Evolutionary conservation across 768 basidiomycete species (phyloP), one percentile per base, ranked within the genome.

Genomic region (Psilocybe tampanensis): DNA sequence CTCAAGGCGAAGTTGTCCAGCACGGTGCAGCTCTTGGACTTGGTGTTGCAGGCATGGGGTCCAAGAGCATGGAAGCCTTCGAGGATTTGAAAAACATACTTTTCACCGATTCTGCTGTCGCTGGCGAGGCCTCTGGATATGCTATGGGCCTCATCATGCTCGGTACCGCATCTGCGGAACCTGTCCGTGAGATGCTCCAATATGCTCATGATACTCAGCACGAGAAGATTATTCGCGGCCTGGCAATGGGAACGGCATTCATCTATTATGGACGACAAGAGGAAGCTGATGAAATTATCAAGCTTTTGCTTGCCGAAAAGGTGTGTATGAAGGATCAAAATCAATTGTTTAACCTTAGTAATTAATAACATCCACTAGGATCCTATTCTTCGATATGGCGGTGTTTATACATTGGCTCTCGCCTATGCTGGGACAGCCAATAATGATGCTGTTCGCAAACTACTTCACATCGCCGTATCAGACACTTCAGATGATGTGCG

Each of bases 71-170:
- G 55, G 95, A 94, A 41, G 85, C 94, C 8, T 98, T 97, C 69
- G 96, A 98, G 29, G 91, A 93, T 60, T 77, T 99, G 52, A 94
- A 95, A 72, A 86, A 84, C 51, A 83, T 88, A 7, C 84, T 98
- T 24, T 99, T 93, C 80, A 89, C 81, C 62, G 97, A 99, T 74
- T 95, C 93, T 9, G 97, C 97, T 32, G 86, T 98, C 32, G 94
- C 95, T 8, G 95, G 97, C 13, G 97, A 98, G 74, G 95, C 92
- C 5, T 85, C 94, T 39, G 97, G 97, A 13, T 98, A 93, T 72
- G 91, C 95, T 1, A 98, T 99, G 95, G 97, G 97, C 29, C 79
- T 99, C 52, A 85, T 98, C 68, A 98, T 98, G 95, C 82, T 99
- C 6, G 97, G 95, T n/a, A 95, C 94, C 2, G 95, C 86, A 15